Percentiles rank a stretch among this genome's conserved stretches.
Evolutionary conservation across 768 basidiomycete species (phyloP).

Genomic region (Leccinum olivaceopallidum): DNA sequence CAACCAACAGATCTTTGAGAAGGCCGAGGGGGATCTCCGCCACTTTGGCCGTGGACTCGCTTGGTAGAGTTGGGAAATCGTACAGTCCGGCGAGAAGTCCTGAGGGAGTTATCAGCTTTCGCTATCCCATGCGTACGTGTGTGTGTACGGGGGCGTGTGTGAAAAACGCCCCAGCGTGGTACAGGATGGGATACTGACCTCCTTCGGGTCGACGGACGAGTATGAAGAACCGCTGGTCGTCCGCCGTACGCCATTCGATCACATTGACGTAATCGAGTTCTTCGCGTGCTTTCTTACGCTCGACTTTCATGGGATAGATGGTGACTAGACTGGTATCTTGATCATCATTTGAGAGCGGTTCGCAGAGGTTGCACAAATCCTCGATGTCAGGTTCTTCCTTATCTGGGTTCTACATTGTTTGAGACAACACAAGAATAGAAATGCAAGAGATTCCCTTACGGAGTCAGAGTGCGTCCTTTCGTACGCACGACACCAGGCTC

Average conservation of each 20-base stretch:
- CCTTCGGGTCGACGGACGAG: constrained; percentile 81
- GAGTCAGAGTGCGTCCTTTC: constrained; percentile 11
- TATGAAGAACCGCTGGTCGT: constrained; percentile 60
- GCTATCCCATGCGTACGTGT: background rate
- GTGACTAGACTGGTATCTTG: constrained; percentile 45
- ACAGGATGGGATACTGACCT: constrained; percentile 47
- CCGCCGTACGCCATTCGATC: constrained; percentile 67
- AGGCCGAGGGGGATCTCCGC: constrained; percentile 36
- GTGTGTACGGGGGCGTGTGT: background rate
- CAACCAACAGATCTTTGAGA: constrained; percentile 42
- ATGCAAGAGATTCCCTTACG: constrained; percentile 9
- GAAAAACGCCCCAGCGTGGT: background rate
- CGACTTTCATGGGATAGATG: constrained; percentile 84
- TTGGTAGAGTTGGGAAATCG: constrained; percentile 75
- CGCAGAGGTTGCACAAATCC: constrained; percentile 71
- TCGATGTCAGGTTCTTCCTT: constrained; percentile 61
- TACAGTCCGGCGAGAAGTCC: constrained; percentile 89
- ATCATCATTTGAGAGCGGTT: constrained; percentile 45
- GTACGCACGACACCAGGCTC: constrained; percentile 68
- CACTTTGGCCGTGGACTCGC: constrained; percentile 37
- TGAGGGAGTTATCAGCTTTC: constrained; percentile 32
- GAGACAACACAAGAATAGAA: background rate
- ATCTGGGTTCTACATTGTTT: background rate
- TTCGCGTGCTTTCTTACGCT: constrained; percentile 79
- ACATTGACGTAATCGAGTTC: constrained; percentile 86